Conservation (phyloP, 495 filamentous ascomycete species). For the Aspergillus incahuasiensis region DNA sequence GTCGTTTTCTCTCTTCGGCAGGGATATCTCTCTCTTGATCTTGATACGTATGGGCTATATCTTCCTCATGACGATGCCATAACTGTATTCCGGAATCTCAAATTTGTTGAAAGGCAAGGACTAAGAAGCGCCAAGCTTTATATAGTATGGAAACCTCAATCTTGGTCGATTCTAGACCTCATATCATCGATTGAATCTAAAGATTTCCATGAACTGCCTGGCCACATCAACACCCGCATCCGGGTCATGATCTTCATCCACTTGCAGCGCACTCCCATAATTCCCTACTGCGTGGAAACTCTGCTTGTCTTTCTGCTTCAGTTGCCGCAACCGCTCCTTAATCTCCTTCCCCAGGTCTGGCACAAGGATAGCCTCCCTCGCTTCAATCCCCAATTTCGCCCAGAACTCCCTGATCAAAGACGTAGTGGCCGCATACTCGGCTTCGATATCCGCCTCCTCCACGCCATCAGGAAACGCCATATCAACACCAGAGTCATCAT, state of each 20-base stretch:
- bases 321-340: conserved; percentile 27
- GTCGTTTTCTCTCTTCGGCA: background rate
- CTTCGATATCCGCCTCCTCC: conserved; percentile 39
- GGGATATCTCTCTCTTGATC: background rate
- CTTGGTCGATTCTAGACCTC: too few relatives aligned
- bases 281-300: background rate
- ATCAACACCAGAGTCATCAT: conserved; percentile 30
- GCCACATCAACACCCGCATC: conserved; percentile 41
- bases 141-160: background rate
- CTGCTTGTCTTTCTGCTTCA: conserved; percentile 13
- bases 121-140: background rate
- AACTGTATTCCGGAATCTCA: background rate
- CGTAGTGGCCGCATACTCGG: conserved; percentile 37
- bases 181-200: conserved; percentile 44
- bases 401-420: conserved; percentile 43
- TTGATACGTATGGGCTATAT: too few relatives aligned
- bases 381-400: conserved; percentile 30
- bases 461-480: conserved; percentile 24
- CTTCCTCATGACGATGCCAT: background rate
- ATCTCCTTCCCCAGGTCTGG: conserved; percentile 40
- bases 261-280: conserved; percentile 6
- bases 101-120: background rate
- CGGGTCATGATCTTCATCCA: conserved; percentile 33
- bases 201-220: conserved; percentile 46
- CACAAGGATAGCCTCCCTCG: conserved; percentile 39